Percentiles rank a stretch among this genome's conserved stretches.
Evolutionary conservation across 768 basidiomycete species (phyloP).

Genomic region (Royoungia palumana): DNA sequence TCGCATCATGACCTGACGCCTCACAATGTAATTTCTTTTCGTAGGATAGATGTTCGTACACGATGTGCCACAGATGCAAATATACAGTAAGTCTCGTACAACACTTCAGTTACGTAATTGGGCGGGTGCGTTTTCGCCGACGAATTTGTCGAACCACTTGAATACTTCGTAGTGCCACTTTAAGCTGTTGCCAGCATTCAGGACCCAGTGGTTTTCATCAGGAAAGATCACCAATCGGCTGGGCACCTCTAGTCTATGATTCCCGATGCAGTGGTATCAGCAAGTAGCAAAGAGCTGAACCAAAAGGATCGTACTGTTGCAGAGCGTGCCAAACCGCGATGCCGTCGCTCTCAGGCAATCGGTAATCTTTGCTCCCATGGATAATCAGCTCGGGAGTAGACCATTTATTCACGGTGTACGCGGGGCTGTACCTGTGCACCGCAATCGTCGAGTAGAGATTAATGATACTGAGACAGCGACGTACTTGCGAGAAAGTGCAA

Average conservation of each 20-base stretch:
- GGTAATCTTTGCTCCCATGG: constrained; percentile 86
- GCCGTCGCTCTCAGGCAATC: constrained; percentile 81
- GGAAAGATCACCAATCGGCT: constrained; percentile 83
- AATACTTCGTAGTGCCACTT: constrained; percentile 97
- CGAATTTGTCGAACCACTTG: constrained; percentile 77
- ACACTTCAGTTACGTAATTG: constrained; percentile 12
- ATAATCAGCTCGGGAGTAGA: constrained; percentile 81
- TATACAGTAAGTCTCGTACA: neutral
- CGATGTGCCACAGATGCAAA: neutral
- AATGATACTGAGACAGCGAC: constrained; percentile 6
- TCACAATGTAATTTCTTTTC: constrained; percentile 8
- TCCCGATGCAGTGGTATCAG: neutral
- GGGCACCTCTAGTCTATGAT: constrained; percentile 58
- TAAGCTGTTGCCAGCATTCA: constrained; percentile 77
- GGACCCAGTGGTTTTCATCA: constrained; percentile 91
- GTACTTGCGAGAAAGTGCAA: constrained; percentile 55
- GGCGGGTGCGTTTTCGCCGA: constrained; percentile 35
- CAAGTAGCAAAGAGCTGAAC: neutral
- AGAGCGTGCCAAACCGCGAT: constrained; percentile 83
- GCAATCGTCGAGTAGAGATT: neutral
- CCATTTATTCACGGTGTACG: constrained; percentile 81
- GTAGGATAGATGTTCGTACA: neutral
- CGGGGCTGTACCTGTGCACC: constrained; percentile 61
- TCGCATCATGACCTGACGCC: constrained; percentile 2
- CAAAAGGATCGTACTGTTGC: constrained; percentile 56